phyloP scores from a whole-genome alignment of 2,329 filamentous ascomycete species.

The Uncinocarpus reesii region DNA sequence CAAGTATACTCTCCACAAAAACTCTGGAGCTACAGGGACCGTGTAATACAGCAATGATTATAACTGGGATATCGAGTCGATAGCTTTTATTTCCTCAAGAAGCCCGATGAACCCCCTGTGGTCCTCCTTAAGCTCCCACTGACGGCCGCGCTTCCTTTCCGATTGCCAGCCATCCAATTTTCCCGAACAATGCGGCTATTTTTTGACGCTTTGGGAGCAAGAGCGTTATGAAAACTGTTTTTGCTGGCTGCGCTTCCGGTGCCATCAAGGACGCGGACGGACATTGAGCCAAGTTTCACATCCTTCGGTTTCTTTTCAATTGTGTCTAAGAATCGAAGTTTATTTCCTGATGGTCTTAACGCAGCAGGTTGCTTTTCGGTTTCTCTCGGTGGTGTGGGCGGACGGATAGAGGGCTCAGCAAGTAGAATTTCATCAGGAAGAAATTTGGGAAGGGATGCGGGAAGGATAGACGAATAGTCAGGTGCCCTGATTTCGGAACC shows the following conservation, averaged over 20 bases:
- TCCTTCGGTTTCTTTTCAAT: conserved; percentile 43
- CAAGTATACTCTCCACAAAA: too few species aligned
- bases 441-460: conserved; percentile 38
- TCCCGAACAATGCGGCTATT: conserved; percentile 30
- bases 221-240: conserved; percentile 31
- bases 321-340: conserved; percentile 41
- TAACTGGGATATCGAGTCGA: background rate
- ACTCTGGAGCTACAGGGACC: too few species aligned
- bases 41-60: too few species aligned
- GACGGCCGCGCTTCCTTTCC: conserved; percentile 20
- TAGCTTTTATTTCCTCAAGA: conserved; percentile 26
- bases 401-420: conserved; percentile 35
- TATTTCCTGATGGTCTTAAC: conserved; percentile 27
- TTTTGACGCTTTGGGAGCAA: conserved; percentile 40
- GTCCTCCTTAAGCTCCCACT: conserved; percentile 31
- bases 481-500: conserved; percentile 29
- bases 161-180: conserved; percentile 31
- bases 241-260: conserved; percentile 13
- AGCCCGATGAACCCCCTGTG: conserved; percentile 28
- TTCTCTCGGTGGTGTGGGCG: conserved; percentile 38
- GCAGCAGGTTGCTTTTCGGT: conserved; percentile 20
- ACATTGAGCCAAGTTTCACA: conserved; percentile 39
- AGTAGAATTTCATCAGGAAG: conserved; percentile 44
- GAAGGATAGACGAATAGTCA: conserved; percentile 19
- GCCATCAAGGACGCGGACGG: conserved; percentile 40